Evolutionary conservation across 257 asterid genomes (phyloP), one percentile per base, ranked within the genome.

Genomic region (Eucommia ulmoides): DNA sequence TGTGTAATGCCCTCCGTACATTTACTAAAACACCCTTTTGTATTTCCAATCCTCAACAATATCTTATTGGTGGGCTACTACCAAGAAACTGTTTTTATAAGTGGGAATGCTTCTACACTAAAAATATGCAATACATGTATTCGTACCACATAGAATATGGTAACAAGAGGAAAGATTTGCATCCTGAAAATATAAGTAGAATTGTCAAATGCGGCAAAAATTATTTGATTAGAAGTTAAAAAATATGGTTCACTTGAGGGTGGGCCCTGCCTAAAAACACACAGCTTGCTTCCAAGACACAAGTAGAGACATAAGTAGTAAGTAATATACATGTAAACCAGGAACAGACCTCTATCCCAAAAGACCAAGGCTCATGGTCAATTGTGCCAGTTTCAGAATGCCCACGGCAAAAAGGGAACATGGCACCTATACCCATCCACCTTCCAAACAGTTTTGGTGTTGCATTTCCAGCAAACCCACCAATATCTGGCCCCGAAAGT

Each of bases 351-450:
- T 91, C 98, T 67, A 67, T 80, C 22, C 98, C 96, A 33, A 91
- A 91, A 26, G 96, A 91, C 98, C 98, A 91, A 50, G 98, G 98
- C 62, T 91, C 98, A 8, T 91, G 98, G 72, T 86, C 87, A 23
- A 51, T 33, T 11, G 94, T 86, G 60, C 64, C 92, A 3, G 61
- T 62, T 65, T 86, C 96, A 53, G 98, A 91, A 70, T 91, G 98
- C 10, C 92, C 98, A 57, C 96, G 96, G 55, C 88, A 86, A 63
- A 91, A 91, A 35, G 98, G 98, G 70, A 91, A 86, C 86, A 91
- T 51, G 51, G 98, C 54, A 22, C 92, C 96, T 33, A 91, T 64
- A 51, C 96, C 98, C 94, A 91, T 80, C 98, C 98, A 91, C 80
- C 93, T 80, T 52, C 94, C 98, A 65, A 86, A 91, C 71, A 91